Conservation (phyloP, 2,329 filamentous ascomycete species). For the Phaeosphaeriaceae sp. region DNA sequence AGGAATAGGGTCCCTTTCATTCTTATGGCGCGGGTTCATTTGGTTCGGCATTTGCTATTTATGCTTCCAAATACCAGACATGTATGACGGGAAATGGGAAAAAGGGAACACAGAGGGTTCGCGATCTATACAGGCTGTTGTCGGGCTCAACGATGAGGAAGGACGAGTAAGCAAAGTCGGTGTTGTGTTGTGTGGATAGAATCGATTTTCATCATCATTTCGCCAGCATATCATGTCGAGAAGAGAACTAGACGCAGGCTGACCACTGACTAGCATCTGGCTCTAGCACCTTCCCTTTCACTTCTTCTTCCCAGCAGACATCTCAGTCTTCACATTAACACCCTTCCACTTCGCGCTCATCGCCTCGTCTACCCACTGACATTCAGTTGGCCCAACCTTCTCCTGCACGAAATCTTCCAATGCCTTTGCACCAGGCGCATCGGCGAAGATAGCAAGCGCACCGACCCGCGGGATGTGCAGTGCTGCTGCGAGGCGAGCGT, state of each 20-base stretch:
- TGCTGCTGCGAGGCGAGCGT: constrained; percentile 62
- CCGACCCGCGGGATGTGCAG: constrained; percentile 70
- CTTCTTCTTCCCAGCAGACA: constrained; percentile 1
- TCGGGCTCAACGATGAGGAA: neutral
- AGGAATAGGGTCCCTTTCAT: neutral
- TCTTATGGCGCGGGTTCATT: neutral
- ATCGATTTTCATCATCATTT: neutral
- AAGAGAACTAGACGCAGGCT: no score
- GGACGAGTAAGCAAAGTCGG: neutral
- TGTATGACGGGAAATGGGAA: neutral
- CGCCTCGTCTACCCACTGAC: constrained; percentile 64
- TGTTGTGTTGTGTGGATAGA: neutral
- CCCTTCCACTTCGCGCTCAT: constrained; percentile 50
- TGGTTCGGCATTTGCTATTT: constrained; percentile 2
- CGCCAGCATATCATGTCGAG: neutral
- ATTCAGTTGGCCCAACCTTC: constrained; percentile 60
- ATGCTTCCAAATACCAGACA: neutral
- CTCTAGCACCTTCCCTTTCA: no score
- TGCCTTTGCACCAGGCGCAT: constrained; percentile 63
- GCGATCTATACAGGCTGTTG: neutral
- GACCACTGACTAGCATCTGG: no score
- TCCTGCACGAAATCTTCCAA: constrained; percentile 64
- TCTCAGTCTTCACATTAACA: constrained; percentile 46
- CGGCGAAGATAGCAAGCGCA: constrained; percentile 65
- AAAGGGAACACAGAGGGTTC: neutral